Conservation (phyloP, 2,329 filamentous ascomycete species). For the Colletotrichum sidae region DNA sequence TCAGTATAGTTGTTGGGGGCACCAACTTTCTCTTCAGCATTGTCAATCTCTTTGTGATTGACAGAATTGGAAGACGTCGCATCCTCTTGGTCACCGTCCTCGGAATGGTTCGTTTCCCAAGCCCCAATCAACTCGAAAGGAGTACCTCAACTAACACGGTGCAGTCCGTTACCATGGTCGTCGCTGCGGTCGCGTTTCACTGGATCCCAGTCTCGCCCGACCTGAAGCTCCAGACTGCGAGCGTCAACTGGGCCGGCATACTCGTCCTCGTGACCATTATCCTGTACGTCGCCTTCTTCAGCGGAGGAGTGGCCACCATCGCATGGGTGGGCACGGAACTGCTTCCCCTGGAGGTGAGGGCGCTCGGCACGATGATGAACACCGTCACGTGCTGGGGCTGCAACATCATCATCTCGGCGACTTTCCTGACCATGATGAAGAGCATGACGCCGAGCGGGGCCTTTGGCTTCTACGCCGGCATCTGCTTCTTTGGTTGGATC, state of each 20-base stretch:
- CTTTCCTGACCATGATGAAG: slow-evolving; percentile 62
- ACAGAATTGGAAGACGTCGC: slow-evolving; percentile 57
- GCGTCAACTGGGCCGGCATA: slow-evolving; percentile 46
- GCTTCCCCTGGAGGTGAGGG: slow-evolving; percentile 59
- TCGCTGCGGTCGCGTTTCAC: slow-evolving; percentile 58
- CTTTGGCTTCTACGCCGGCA: slow-evolving; percentile 64
- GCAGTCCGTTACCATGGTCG: slow-evolving; percentile 57
- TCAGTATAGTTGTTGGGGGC: slow-evolving; percentile 57
- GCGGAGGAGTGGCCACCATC: slow-evolving; percentile 58
- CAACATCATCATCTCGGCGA: slow-evolving; percentile 62
- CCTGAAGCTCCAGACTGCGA: slow-evolving; percentile 50
- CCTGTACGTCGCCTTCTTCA: slow-evolving; percentile 58
- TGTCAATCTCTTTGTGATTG: slow-evolving; percentile 60
- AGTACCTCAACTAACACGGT: neutral
- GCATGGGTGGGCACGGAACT: slow-evolving; percentile 61
- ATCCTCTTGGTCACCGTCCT: slow-evolving; percentile 57
- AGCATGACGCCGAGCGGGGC: slow-evolving; percentile 60
- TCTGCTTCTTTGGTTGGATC: slow-evolving; percentile 60
- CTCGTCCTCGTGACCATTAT: slow-evolving; percentile 58
- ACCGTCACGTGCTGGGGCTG: slow-evolving; percentile 59
- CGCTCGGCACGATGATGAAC: slow-evolving; percentile 60
- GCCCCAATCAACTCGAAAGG: fast-evolving
- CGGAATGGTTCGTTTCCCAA: slow-evolving; percentile 50
- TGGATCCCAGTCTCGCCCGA: slow-evolving; percentile 57
- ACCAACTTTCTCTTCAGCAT: slow-evolving; percentile 63